Base-by-base conservation (phyloP, 345 rosid genomes). In the Zanthoxylum bungeanum region DNA sequence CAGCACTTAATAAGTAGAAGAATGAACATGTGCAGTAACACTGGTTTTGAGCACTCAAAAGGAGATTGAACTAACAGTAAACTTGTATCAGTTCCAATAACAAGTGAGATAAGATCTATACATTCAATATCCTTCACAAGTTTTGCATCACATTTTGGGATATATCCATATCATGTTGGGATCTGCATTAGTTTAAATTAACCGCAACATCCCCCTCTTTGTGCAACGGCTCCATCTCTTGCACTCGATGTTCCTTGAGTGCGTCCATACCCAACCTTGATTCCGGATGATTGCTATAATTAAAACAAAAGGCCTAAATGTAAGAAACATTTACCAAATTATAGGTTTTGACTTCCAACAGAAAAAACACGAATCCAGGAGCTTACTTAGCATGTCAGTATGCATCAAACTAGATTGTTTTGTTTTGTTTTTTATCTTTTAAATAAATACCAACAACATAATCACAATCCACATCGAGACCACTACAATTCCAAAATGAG, bases 241-340 rank as follows among this genome's bases (percentile, higher is more conserved):
- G 88, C 76, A 44, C 88, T 89, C 0, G 93, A 69, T 75, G 85
- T 75, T 62, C 96, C 96, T 79, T 89, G 97, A 7, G 85, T 77
- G 34, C 93, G 90, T 9, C 93, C 97, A 40, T 92, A 89, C 3
- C 98, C 98, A 0, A 90, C 79, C 89, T 94, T 94, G 75, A 92
- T 94, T 33, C 98, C 99, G 0, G 93, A 92, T 5, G 95, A 89
- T 91, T 95, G 88, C 89, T 82, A 49, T 64, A 52, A 62, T 49
- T 2, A 50, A 46, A 11, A 40, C 70, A 40, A 27, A 37, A 16
- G 25, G 4, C 7, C 4, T 10, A 8, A 16, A 10, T 6, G 31
- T 27, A 57, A 65, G 27, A 28, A 28, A 53, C 25, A 64, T 55
- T 58, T 37, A 4, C 40, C 25, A 14, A 34, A 9, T 49, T 37